A percentile compares a stretch with the other conserved stretches of the same genome.
Conservation (phyloP, 2,329 filamentous ascomycete species). For the Aspergillus neoniger region DNA sequence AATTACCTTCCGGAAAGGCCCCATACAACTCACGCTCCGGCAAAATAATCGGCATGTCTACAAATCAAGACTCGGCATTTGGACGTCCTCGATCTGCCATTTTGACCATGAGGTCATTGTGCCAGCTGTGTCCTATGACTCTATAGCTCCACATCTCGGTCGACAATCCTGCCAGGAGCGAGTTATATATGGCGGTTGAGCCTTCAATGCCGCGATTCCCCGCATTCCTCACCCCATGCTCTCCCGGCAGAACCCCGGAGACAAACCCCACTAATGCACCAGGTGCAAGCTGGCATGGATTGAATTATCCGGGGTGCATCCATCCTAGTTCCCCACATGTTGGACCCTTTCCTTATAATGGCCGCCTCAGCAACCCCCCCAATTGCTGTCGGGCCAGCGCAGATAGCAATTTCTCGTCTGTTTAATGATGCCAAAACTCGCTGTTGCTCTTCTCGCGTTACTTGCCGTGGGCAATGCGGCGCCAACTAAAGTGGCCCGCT, state of each 20-base stretch:
- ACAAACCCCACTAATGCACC: neutral
- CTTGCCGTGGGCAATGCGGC: conserved; percentile 18
- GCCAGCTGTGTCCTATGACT: neutral
- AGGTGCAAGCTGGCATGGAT: neutral
- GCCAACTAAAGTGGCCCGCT: conserved; percentile 25
- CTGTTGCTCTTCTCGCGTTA: conserved; percentile 2
- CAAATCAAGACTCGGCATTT: neutral
- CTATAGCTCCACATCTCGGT: conserved; percentile 2
- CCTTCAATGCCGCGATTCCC: neutral
- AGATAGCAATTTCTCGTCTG: neutral
- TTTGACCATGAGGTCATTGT: neutral
- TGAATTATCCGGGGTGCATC: neutral
- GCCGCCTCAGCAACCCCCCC: neutral
- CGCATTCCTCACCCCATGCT: neutral
- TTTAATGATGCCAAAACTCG: conserved; percentile 3
- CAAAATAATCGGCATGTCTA: conserved; percentile 9
- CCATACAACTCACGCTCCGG: neutral
- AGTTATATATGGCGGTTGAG: neutral
- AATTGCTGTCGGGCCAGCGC: neutral
- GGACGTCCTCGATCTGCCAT: neutral
- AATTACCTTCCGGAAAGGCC: neutral
- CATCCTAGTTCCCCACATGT: neutral
- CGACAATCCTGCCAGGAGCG: neutral
- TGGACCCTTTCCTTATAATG: conserved; percentile 4
- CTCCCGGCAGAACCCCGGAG: neutral